A percentile compares a stretch with the other conserved stretches of the same genome.
These are phyloP conservation scores for Alternaria brassicicola DNA, from an alignment of 2,329 filamentous ascomycete species.

Conservation along the genomic window DNA sequence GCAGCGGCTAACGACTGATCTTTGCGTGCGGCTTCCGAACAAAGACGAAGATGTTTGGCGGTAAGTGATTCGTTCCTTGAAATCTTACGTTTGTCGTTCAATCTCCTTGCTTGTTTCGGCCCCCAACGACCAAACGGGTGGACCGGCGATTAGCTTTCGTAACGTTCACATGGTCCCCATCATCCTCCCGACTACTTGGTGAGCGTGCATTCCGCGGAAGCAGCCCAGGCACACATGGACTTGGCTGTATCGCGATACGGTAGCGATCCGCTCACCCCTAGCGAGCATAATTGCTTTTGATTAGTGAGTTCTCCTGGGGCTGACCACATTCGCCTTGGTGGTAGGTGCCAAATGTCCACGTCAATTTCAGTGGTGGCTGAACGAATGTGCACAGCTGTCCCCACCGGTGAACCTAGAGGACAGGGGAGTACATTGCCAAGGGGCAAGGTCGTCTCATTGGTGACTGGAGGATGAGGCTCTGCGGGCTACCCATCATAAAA, in stretches of 20 bases:
- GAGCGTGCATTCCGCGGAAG: constrained; percentile 21
- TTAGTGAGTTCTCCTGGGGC: constrained; percentile 29
- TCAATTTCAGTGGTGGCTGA: constrained; percentile 37
- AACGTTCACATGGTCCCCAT: constrained; percentile 19
- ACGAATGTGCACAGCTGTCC: constrained; percentile 23
- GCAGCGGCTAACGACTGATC: constrained; percentile 16
- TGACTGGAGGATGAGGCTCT: constrained; percentile 42
- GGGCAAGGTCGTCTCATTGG: constrained; percentile 19
- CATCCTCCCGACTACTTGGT: constrained; percentile 14
- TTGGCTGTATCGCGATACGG: constrained; percentile 24
- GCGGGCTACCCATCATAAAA: constrained; percentile 41
- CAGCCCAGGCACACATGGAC: constrained; percentile 20
- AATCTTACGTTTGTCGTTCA: neutral
- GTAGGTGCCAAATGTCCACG: constrained; percentile 35
- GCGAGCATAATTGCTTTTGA: constrained; percentile 32
- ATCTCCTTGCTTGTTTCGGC: constrained; percentile 23
- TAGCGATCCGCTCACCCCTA: constrained; percentile 30
- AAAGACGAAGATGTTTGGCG: constrained; percentile 1
- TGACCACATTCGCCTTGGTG: constrained; percentile 30
- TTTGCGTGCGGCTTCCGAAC: constrained; percentile 23
- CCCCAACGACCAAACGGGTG: constrained; percentile 32
- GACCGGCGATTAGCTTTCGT: constrained; percentile 20
- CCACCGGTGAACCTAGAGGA: constrained; percentile 40
- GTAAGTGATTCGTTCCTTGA: constrained; percentile 12
- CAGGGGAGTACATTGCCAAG: constrained; percentile 11